Evolutionary conservation across 164 flowering plant species (phyloP).

Genomic region (Malania oleifera): DNA sequence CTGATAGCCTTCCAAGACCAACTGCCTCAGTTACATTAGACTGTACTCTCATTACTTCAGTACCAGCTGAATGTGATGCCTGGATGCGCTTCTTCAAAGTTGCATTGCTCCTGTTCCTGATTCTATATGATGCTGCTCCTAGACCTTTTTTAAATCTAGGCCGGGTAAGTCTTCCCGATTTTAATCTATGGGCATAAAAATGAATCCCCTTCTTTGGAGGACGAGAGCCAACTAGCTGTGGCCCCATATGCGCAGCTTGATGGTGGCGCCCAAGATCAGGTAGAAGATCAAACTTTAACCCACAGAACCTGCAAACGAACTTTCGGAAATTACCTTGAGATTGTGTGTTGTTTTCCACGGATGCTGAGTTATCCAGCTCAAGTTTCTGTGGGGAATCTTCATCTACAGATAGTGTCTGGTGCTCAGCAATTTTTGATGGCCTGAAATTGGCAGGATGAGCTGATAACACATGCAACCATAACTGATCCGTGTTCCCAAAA

Average conservation of each 20-base stretch:
- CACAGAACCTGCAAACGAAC: conserved; percentile 77
- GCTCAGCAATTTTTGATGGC: conserved; percentile 31
- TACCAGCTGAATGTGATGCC: conserved; percentile 32
- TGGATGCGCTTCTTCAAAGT: conserved; percentile 57
- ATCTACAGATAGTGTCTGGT: conserved; percentile 13
- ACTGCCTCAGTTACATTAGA: conserved; percentile 35
- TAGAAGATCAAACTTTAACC: conserved; percentile 84
- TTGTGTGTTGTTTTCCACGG: conserved; percentile 30
- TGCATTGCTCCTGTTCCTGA: conserved; percentile 45
- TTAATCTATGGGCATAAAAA: conserved; percentile 49
- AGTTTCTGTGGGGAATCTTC: conserved; percentile 27
- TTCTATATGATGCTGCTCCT: conserved; percentile 48
- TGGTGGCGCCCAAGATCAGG: conserved; percentile 99
- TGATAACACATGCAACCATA: conserved; percentile 82
- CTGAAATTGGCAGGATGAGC: conserved; percentile 54
- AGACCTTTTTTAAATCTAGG: conserved; percentile 61
- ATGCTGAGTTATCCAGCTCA: conserved; percentile 24
- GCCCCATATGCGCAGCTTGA: conserved; percentile 94
- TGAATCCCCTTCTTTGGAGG: conserved; percentile 48
- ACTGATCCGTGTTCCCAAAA: conserved; percentile 63
- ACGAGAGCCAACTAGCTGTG: conserved; percentile 32
- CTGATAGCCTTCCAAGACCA: conserved; percentile 48
- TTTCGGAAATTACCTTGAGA: conserved; percentile 33
- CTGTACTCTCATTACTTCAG: conserved; percentile 22
- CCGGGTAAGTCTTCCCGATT: conserved; percentile 66